Percentiles rank a stretch among this genome's conserved stretches.
phyloP scores from a whole-genome alignment of 2,329 filamentous ascomycete species.

The Aureobasidium leucospermi region DNA sequence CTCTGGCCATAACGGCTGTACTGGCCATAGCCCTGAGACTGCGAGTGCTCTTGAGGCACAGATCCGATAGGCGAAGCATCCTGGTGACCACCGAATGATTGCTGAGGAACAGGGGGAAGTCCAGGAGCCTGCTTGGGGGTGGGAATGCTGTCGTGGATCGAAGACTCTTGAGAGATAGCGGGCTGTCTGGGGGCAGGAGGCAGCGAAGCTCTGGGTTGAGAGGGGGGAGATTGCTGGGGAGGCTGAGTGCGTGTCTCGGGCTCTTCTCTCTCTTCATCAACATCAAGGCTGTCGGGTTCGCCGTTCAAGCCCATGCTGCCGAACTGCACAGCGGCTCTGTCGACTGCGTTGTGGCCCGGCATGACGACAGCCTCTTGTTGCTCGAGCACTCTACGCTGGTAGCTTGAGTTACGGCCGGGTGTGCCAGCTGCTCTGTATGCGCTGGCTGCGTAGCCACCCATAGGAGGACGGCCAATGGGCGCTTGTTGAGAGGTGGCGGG shows the following conservation, averaged over 20 bases:
- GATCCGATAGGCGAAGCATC: conserved; percentile 38
- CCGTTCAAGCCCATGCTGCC: conserved; percentile 88
- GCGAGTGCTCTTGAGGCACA: conserved; percentile 43
- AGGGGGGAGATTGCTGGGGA: conserved; percentile 83
- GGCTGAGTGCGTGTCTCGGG: conserved; percentile 90
- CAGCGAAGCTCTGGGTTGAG: conserved; percentile 76
- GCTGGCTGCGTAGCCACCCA: conserved; percentile 71
- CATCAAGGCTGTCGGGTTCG: conserved; percentile 61
- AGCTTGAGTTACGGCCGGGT: conserved; percentile 63
- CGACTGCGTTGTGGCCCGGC: conserved; percentile 92
- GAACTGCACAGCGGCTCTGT: conserved; percentile 89
- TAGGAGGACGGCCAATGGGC: conserved; percentile 52
- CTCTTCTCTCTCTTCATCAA: conserved; percentile 91
- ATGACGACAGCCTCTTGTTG: conserved; percentile 98
- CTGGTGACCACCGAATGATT: conserved; percentile 31
- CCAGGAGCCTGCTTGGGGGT: conserved; percentile 55
- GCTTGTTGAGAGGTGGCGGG: conserved; percentile 53
- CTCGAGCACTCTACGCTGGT: conserved; percentile 79
- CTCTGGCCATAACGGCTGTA: conserved; percentile 64
- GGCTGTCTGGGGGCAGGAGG: conserved; percentile 58
- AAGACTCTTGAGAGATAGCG: conserved; percentile 32
- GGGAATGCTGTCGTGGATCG: conserved; percentile 34
- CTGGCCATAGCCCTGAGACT: conserved; percentile 49
- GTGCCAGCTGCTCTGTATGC: conserved; percentile 68
- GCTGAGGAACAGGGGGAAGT: conserved; percentile 52